A percentile compares a stretch with the other conserved stretches of the same genome.
Evolutionary conservation across 2,329 filamentous ascomycete genomes (phyloP).

Genomic region (Fonsecaea nubica): DNA sequence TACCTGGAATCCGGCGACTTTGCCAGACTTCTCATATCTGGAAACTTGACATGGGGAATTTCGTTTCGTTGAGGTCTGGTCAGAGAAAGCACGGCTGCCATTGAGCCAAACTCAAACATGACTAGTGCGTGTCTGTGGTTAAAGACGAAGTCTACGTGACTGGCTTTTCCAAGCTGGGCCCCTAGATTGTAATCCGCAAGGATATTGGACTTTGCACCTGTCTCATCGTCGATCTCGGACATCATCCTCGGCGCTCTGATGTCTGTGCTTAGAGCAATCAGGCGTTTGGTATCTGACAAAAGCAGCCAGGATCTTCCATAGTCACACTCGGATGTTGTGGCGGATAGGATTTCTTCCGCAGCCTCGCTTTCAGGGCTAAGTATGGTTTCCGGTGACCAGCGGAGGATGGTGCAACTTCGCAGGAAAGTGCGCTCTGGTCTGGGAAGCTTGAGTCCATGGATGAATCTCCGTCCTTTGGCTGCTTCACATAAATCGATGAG

Average conservation of each 20-base stretch:
- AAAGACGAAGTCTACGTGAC: slow-evolving; percentile 35
- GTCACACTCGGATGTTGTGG: slow-evolving; percentile 25
- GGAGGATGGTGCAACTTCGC: slow-evolving; percentile 27
- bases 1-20: slow-evolving; percentile 21
- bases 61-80: slow-evolving; percentile 35
- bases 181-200: slow-evolving; percentile 36
- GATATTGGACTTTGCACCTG: slow-evolving; percentile 26
- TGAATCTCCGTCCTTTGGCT: slow-evolving; percentile 18
- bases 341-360: slow-evolving; percentile 12
- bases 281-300: slow-evolving; percentile 28
- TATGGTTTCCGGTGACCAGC: slow-evolving; percentile 34
- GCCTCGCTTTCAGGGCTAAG: neutral
- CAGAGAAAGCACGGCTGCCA: slow-evolving; percentile 33
- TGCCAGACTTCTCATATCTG: slow-evolving; percentile 27
- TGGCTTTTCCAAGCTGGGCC: slow-evolving; percentile 33
- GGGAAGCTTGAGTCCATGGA: slow-evolving; percentile 25
- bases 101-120: slow-evolving; percentile 33
- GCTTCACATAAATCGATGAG: slow-evolving; percentile 27
- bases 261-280: slow-evolving; percentile 34
- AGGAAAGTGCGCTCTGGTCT: slow-evolving; percentile 16
- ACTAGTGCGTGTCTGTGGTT: slow-evolving; percentile 36
- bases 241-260: slow-evolving; percentile 19
- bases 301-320: slow-evolving; percentile 29
- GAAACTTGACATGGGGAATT: slow-evolving; percentile 36
- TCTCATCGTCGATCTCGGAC: slow-evolving; percentile 4